These are phyloP conservation scores for Ophidiomyces ophidiicola DNA, from an alignment of 2,329 filamentous ascomycete genomes.

Conservation along the genomic window DNA sequence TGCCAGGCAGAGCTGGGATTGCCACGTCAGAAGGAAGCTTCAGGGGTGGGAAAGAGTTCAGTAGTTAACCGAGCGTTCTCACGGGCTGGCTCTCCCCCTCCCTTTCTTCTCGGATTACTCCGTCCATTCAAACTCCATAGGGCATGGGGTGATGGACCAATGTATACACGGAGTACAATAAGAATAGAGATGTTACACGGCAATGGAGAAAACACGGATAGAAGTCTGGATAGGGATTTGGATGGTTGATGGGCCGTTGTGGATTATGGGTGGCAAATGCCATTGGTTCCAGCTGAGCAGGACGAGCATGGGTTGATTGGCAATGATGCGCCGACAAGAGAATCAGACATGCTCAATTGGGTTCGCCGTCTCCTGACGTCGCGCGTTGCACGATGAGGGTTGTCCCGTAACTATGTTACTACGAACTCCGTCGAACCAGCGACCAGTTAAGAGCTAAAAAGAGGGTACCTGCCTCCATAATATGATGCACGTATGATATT, in stretches of 20 bases:
- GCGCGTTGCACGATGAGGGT: not conserved
- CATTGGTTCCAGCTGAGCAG: not conserved
- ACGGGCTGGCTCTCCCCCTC: not conserved
- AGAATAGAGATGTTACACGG: conserved; percentile 1
- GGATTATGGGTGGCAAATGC: not conserved
- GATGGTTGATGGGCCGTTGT: not conserved
- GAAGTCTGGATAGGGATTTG: not conserved
- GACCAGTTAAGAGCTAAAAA: not conserved
- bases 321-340: conserved; percentile 3
- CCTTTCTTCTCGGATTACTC: not conserved
- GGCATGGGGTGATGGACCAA: not conserved
- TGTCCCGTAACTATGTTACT: too few relatives aligned
- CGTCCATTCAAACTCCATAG: conserved; percentile 3
- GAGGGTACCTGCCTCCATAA: too few relatives aligned
- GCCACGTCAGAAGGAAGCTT: conserved; percentile 9
- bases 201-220: not conserved
- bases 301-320: conserved; percentile 1
- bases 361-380: not conserved
- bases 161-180: too few relatives aligned
- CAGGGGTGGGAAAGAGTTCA: conserved; percentile 5
- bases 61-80: conserved; percentile 2
- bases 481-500: too few relatives aligned
- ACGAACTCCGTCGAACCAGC: too few relatives aligned
- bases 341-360: not conserved
- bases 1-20: conserved; percentile 1